These are phyloP conservation scores for Diddensiella transvaalensis DNA, from an alignment of 805 yeast genomes.

Conservation along the genomic window DNA sequence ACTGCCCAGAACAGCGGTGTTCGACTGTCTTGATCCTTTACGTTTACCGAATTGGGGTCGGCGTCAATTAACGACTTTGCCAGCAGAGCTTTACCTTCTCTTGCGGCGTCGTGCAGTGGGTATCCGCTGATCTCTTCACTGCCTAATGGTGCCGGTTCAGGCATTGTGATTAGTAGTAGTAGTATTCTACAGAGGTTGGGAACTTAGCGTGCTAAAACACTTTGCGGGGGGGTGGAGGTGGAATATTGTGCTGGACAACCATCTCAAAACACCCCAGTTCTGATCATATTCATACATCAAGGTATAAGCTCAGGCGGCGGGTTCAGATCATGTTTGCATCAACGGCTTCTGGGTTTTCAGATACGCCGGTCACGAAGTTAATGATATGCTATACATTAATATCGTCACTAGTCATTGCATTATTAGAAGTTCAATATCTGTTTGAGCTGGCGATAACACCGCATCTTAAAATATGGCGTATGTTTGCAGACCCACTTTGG, in stretches of 20 bases:
- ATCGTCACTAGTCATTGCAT: constrained; percentile 35
- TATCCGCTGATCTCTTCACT: neutral
- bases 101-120: constrained; percentile 48
- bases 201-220: too few relatives aligned
- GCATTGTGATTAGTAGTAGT: neutral
- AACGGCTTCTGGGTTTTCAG: constrained; percentile 38
- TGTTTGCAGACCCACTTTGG: too few relatives aligned
- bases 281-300: neutral
- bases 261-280: too few relatives aligned
- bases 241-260: too few relatives aligned
- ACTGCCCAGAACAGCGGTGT: constrained; percentile 89
- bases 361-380: constrained; percentile 36
- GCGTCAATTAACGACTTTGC: constrained; percentile 50
- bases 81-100: constrained; percentile 51
- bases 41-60: constrained; percentile 46
- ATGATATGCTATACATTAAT: constrained; percentile 25
- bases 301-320: too few relatives aligned
- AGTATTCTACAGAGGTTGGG: too few relatives aligned
- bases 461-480: constrained; percentile 33
- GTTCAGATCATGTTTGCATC: constrained; percentile 37
- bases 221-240: neutral
- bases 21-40: constrained; percentile 68
- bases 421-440: constrained; percentile 37
- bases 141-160: neutral
- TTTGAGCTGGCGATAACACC: constrained; percentile 35